phyloP scores from a whole-genome alignment of 768 basidiomycete genomes.

The Artomyces pyxidatus region DNA sequence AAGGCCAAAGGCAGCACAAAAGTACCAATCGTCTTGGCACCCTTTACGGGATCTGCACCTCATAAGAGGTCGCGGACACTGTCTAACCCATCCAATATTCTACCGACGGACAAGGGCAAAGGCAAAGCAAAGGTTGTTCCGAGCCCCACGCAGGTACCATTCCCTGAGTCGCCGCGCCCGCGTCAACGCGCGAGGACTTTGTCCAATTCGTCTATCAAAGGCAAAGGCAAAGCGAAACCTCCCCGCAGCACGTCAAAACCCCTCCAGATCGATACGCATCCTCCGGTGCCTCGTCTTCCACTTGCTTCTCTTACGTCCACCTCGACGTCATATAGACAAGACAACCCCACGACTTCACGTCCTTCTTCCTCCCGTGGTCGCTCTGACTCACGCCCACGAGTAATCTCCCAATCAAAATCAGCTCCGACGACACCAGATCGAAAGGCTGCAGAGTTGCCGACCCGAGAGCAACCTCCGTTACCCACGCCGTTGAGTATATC shows the following conservation, averaged over 20 bases:
- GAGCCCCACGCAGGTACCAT: background rate
- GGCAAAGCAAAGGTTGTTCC: background rate
- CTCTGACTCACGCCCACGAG: too few relatives aligned
- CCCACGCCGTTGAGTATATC: background rate
- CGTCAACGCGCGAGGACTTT: background rate
- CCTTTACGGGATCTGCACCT: background rate
- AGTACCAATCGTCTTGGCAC: background rate
- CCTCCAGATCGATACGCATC: background rate
- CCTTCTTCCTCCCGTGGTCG: too few relatives aligned
- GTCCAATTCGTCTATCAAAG: background rate
- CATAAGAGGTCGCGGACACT: slow-evolving; percentile 2
- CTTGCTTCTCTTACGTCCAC: background rate
- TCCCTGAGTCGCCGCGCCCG: background rate
- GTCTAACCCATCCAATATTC: background rate
- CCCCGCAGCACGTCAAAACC: background rate
- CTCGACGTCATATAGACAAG: background rate
- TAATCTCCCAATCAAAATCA: background rate
- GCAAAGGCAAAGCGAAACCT: background rate
- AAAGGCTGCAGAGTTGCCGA: background rate
- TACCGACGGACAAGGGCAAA: background rate
- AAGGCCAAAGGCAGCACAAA: background rate
- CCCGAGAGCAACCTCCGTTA: background rate
- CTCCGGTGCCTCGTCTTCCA: background rate
- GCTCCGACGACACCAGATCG: background rate
- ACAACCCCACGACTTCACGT: slow-evolving; percentile 3